Conservation (phyloP, 2,329 filamentous ascomycete genomes). For the Ceratocystis lukuohia region DNA sequence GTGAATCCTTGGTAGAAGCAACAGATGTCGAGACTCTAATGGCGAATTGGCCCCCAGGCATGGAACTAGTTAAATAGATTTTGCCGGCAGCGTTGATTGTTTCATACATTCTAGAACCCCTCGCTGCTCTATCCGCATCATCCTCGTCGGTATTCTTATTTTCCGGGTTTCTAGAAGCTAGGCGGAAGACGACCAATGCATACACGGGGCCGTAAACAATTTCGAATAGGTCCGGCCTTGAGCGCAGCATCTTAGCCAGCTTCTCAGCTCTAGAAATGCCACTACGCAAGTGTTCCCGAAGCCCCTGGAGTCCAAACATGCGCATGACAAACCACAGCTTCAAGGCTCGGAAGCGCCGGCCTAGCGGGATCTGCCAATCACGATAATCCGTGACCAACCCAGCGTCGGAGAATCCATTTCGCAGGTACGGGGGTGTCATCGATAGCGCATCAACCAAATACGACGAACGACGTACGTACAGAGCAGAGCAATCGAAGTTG, state of each 20-base stretch:
- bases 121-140: constrained; percentile 44
- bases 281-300: constrained; percentile 59
- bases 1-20: constrained; percentile 57
- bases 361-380: constrained; percentile 93
- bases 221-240: constrained; percentile 56
- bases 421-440: constrained; percentile 67
- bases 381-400: constrained; percentile 88
- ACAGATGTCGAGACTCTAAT: constrained; percentile 66
- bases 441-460: constrained; percentile 69
- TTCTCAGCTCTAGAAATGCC: constrained; percentile 56
- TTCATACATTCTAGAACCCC: constrained; percentile 66
- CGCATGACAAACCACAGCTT: constrained; percentile 95
- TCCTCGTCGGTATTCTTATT: constrained; percentile 20
- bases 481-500: constrained; percentile 75
- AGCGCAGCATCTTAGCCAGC: constrained; percentile 49
- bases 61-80: constrained; percentile 69
- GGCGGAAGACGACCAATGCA: constrained; percentile 62
- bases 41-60: constrained; percentile 58
- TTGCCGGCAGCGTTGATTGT: constrained; percentile 58
- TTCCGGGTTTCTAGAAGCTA: constrained; percentile 32
- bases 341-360: constrained; percentile 70
- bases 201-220: constrained; percentile 64
- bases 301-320: constrained; percentile 62
- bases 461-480: constrained; percentile 62
- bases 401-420: constrained; percentile 65